These are phyloP conservation scores for Hymenoscyphus fructigenus DNA, from an alignment of 2,329 filamentous ascomycete genomes.

Conservation along the genomic window DNA sequence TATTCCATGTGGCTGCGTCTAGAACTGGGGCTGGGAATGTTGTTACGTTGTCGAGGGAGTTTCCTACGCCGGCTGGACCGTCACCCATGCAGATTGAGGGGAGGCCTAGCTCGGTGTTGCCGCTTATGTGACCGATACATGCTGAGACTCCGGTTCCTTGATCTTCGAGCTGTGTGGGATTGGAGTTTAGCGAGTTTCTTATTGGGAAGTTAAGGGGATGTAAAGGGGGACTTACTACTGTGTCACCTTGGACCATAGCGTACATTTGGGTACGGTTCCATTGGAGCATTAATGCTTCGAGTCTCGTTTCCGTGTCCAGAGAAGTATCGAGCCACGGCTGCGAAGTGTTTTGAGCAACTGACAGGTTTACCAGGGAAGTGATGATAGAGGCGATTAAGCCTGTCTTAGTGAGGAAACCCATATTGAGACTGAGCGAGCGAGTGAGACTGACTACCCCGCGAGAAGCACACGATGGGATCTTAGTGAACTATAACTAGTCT, in stretches of 20 bases:
- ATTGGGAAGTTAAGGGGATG: background rate
- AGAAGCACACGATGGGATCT: background rate
- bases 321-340: conserved; percentile 19
- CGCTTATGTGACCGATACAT: background rate
- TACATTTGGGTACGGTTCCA: conserved; percentile 18
- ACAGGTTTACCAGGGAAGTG: background rate
- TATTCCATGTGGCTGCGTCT: conserved; percentile 33
- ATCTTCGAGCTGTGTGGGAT: background rate
- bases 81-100: conserved; percentile 32
- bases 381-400: background rate
- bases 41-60: conserved; percentile 26
- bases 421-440: background rate
- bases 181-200: background rate
- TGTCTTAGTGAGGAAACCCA: background rate
- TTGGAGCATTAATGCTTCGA: conserved; percentile 17
- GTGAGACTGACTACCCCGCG: background rate
- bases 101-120: conserved; percentile 21
- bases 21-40: conserved; percentile 31
- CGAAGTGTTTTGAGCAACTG: background rate
- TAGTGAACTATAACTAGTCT: background rate
- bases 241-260: conserved; percentile 20
- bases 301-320: conserved; percentile 12
- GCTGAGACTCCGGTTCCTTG: background rate
- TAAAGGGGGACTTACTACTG: conserved; percentile 9
- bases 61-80: conserved; percentile 31